phyloP scores from a whole-genome alignment of 345 rosid genomes.

The Lepidium didymum region DNA sequence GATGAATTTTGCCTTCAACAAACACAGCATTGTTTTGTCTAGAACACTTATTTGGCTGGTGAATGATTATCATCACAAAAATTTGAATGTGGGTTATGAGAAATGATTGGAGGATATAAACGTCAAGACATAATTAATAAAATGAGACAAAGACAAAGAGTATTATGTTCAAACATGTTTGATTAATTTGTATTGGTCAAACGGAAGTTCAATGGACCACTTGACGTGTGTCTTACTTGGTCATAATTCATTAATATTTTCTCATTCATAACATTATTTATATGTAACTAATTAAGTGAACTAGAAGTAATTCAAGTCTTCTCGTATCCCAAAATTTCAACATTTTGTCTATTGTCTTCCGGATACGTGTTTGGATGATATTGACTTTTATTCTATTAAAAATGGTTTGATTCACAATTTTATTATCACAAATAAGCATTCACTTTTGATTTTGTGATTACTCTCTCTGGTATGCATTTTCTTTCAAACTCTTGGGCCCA shows the following conservation, averaged over 20 bases:
- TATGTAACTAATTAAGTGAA: background rate
- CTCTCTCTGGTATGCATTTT: too few species aligned
- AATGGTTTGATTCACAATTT: too few species aligned
- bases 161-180: background rate
- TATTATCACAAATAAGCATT: too few species aligned
- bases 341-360: too few species aligned
- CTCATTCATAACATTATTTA: background rate
- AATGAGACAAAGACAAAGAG: conserved; percentile 11
- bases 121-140: conserved; percentile 6
- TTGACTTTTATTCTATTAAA: too few species aligned
- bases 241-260: background rate
- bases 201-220: conserved; percentile 13
- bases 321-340: too few species aligned
- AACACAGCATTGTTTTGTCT: too few species aligned
- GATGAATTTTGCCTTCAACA: too few species aligned
- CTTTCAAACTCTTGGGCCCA: too few species aligned
- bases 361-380: too few species aligned
- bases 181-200: background rate
- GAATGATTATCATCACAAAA: background rate
- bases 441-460: too few species aligned
- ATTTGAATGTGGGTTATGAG: background rate
- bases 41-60: conserved; percentile 4
- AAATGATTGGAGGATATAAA: conserved; percentile 7
- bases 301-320: too few species aligned
- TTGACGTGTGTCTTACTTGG: background rate